Conservation (phyloP, 805 yeast genomes). For the Yarrowia sp. region DNA sequence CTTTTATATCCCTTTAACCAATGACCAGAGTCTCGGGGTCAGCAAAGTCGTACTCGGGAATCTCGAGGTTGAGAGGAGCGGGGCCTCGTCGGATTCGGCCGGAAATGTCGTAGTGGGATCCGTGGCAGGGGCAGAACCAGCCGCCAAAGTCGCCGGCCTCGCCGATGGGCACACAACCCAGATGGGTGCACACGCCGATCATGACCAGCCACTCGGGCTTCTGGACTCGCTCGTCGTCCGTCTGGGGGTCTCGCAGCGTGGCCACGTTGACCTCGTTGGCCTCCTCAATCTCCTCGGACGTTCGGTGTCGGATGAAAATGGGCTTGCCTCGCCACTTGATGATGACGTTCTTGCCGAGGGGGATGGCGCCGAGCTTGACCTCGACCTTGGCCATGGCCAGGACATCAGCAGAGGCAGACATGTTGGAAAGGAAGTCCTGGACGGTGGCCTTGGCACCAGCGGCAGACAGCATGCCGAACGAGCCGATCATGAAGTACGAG, state of each 20-base stretch:
- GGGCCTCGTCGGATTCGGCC: constrained; percentile 99
- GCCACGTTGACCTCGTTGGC: constrained; percentile 81
- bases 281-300: constrained; percentile 86
- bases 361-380: constrained; percentile 88
- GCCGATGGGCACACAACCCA: constrained; percentile 99
- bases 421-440: constrained; percentile 80
- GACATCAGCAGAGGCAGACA: constrained; percentile 98
- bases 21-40: constrained; percentile 79
- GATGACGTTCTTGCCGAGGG: constrained; percentile 96
- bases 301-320: constrained; percentile 98
- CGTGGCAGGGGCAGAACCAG: constrained; percentile 99
- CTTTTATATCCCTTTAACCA: constrained; percentile 57
- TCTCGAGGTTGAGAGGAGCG: constrained; percentile 97
- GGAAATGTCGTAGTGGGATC: constrained; percentile 99
- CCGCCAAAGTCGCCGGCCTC: constrained; percentile 99
- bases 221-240: constrained; percentile 88
- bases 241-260: constrained; percentile 88
- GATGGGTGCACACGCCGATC: constrained; percentile 99
- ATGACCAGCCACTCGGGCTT: constrained; percentile 98
- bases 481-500: constrained; percentile 97
- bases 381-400: constrained; percentile 99
- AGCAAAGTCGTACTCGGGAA: constrained; percentile 83
- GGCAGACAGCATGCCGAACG: constrained; percentile 84
- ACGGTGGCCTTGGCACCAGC: constrained; percentile 97
- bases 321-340: constrained; percentile 99